Evolutionary conservation across 177 flowering plant species (phyloP).

Genomic region (Vitis hybrid): DNA sequence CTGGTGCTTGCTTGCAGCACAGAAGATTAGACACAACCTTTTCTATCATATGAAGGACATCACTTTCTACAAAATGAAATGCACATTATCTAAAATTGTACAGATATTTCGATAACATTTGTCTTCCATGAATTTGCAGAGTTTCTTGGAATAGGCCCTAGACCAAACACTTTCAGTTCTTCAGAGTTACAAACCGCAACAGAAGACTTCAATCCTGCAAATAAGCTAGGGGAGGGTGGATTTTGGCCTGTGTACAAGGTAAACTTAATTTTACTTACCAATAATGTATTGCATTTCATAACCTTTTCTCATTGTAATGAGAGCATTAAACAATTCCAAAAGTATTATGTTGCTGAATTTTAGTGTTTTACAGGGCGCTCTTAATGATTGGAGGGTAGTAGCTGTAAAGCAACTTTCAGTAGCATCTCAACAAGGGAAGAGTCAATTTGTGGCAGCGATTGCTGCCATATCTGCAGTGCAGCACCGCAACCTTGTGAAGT

Average conservation of each 20-base stretch:
- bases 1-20: too few species aligned
- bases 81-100: too few species aligned
- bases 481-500: too few species aligned
- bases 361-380: constrained; percentile 22
- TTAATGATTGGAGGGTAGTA: constrained; percentile 20
- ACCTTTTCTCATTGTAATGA: too few species aligned
- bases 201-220: constrained; percentile 34
- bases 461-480: too few species aligned
- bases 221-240: constrained; percentile 62
- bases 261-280: not conserved
- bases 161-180: constrained; percentile 34
- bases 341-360: not conserved
- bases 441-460: too few species aligned
- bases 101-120: not conserved
- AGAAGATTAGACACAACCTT: not conserved
- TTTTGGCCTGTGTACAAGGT: constrained; percentile 60
- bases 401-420: constrained; percentile 16
- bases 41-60: not conserved
- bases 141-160: constrained; percentile 24
- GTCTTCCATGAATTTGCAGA: constrained; percentile 14
- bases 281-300: too few species aligned
- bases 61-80: not conserved
- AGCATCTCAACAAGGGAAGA: too few species aligned
- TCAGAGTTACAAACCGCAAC: constrained; percentile 42
- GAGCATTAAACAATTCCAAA: too few species aligned